Percentiles rank a stretch among this genome's conserved stretches.
Conservation (phyloP, 495 filamentous ascomycete genomes). For the Chlorociboria aeruginascens region DNA sequence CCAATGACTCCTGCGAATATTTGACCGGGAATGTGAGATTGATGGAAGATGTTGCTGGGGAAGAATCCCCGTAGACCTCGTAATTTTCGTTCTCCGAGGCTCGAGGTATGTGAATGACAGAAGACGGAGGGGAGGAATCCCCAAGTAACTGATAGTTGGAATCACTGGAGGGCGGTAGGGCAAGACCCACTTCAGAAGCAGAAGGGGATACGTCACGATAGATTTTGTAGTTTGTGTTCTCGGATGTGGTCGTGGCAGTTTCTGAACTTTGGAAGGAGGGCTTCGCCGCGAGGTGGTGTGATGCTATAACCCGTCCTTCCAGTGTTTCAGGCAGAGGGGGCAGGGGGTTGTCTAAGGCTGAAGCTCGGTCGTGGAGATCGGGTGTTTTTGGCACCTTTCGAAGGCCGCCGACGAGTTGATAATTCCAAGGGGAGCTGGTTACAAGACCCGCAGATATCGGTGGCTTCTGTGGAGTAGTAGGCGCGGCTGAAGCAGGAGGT, state of each 20-base stretch:
- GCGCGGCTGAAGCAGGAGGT: conserved; percentile 5
- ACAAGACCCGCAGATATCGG: conserved; percentile 29
- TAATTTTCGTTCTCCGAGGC: conserved; percentile 27
- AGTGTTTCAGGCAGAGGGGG: conserved; percentile 29
- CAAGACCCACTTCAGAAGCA: conserved; percentile 18
- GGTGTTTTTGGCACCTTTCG: conserved; percentile 40
- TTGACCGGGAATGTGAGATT: conserved; percentile 20
- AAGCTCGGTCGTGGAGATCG: conserved; percentile 32
- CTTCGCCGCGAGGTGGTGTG: conserved; percentile 27
- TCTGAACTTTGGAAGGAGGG: conserved; percentile 33
- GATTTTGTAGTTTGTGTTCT: conserved; percentile 42
- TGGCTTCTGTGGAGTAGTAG: conserved; percentile 13
- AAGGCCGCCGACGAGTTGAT: conserved; percentile 40
- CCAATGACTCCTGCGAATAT: conserved; percentile 43
- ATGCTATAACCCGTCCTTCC: conserved; percentile 11
- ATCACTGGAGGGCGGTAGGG: conserved; percentile 18
- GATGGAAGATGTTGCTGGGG: conserved; percentile 26
- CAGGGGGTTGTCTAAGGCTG: conserved; percentile 15
- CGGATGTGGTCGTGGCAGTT: conserved; percentile 33
- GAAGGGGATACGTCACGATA: conserved; percentile 26
- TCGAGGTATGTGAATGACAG: conserved; percentile 13
- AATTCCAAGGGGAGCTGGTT: conserved; percentile 36
- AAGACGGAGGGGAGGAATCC: conserved; percentile 10
- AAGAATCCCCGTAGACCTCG: conserved; percentile 30
- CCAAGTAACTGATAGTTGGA: conserved; percentile 16